Conservation (phyloP, 495 filamentous ascomycete species). For the Penicillium daleae region DNA sequence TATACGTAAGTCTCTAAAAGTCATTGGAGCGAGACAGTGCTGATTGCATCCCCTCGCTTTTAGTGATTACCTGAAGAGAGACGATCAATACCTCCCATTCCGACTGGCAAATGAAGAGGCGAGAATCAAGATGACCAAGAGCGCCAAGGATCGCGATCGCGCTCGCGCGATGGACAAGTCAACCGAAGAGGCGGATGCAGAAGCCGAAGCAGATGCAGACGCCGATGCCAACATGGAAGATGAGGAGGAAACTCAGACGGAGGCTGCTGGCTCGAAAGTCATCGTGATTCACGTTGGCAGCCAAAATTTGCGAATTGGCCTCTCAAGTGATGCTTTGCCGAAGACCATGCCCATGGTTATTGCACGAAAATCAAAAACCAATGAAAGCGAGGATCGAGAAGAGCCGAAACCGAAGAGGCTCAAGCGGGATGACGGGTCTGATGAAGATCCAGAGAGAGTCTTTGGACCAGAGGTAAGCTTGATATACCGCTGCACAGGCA, state of each 20-base stretch:
- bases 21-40: background rate
- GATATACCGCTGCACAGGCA: background rate
- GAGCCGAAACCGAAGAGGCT: constrained; percentile 88
- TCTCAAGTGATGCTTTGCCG: constrained; percentile 91
- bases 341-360: constrained; percentile 94
- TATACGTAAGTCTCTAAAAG: constrained; percentile 76
- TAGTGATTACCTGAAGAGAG: constrained; percentile 96
- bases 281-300: constrained; percentile 98
- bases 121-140: constrained; percentile 75
- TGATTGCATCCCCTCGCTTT: constrained; percentile 10
- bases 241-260: constrained; percentile 57
- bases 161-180: constrained; percentile 71
- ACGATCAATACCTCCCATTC: constrained; percentile 91
- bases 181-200: constrained; percentile 36
- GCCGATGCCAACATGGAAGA: constrained; percentile 70
- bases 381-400: constrained; percentile 79
- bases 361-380: constrained; percentile 72
- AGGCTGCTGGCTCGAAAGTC: constrained; percentile 81
- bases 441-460: constrained; percentile 68
- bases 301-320: constrained; percentile 89
- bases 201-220: constrained; percentile 53
- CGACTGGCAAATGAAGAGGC: constrained; percentile 83
- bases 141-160: constrained; percentile 83
- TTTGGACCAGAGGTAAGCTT: constrained; percentile 81
- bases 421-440: constrained; percentile 66